phyloP scores from a whole-genome alignment of 441 rosid species.

The Erodium texanum region DNA sequence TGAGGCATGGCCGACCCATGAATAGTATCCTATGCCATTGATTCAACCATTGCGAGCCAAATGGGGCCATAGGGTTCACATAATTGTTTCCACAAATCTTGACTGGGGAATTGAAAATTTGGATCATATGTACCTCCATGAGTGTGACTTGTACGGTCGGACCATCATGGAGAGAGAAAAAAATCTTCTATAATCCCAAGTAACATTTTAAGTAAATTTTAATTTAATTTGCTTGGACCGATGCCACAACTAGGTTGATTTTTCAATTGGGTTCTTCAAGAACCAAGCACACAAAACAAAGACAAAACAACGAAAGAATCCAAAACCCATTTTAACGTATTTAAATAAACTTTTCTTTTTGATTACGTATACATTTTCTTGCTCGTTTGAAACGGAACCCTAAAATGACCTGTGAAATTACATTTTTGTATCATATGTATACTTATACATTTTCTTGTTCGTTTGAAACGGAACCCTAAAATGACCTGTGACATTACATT shows the following conservation, averaged over 20 bases:
- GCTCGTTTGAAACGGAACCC: background rate
- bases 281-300: background rate
- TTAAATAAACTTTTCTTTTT: background rate
- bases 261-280: background rate
- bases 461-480: background rate
- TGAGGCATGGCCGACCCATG: no score
- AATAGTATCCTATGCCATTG: no score
- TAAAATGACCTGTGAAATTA: background rate
- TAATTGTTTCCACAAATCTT: no score
- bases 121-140: background rate
- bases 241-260: no score
- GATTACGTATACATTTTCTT: background rate
- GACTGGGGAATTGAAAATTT: no score
- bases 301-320: background rate
- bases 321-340: background rate
- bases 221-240: no score
- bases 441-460: background rate
- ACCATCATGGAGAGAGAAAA: background rate
- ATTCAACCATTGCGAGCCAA: no score
- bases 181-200: no score
- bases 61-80: no score
- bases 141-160: background rate
- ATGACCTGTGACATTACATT: background rate
- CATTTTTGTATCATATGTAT: background rate
- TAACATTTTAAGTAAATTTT: background rate